Evolutionary conservation across 306 rosid species (phyloP), one percentile per base, ranked within the genome.

Genomic region (Abrus precatorius): DNA sequence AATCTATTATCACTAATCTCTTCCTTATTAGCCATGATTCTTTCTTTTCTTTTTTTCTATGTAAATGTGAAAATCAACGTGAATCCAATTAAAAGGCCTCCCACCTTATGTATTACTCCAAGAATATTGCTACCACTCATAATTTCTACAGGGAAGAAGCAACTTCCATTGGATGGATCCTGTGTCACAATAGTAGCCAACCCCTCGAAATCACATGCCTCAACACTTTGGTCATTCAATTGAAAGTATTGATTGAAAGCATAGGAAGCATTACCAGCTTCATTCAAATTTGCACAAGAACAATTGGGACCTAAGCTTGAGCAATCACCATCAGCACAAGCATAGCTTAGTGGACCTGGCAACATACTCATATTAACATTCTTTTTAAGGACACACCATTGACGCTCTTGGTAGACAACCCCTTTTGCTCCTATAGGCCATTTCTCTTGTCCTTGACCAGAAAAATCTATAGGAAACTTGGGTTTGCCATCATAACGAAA

Each of bases 171-270:
- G 0, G 99, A 79, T 0, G 90, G 85, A 41, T 95, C 84, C 0
- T 80, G 0, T 0, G 74, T 41, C 2, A 90, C 92, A 69, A 90
- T 83, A 32, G 44, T 45, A 7, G 84, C 95, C 9, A 68, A 0
- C 3, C 94, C 90, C 0, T 50, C 3, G 30, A 92, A 95, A 65
- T 81, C 57, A 41, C 98, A 92, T 0, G 90, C 90, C 77, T 88
- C 94, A 48, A 81, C 86, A 33, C 86, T 81, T 69, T 95, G 97
- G 47, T 90, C 92, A 2, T 69, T 86, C n/a, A 72, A 74, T 80
- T 92, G 98, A 76, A 56, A 95, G 47, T 45, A 88, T 48, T 88
- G 89, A 5, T 93, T 95, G 56, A 83, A 95, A 62, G 97, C 95
- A 84, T 81, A 95, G 0, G 97, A 90, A 9, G 75, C 68, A 29